Evolutionary conservation across 345 rosid species (phyloP).

Genomic region (Acer yangbiense): DNA sequence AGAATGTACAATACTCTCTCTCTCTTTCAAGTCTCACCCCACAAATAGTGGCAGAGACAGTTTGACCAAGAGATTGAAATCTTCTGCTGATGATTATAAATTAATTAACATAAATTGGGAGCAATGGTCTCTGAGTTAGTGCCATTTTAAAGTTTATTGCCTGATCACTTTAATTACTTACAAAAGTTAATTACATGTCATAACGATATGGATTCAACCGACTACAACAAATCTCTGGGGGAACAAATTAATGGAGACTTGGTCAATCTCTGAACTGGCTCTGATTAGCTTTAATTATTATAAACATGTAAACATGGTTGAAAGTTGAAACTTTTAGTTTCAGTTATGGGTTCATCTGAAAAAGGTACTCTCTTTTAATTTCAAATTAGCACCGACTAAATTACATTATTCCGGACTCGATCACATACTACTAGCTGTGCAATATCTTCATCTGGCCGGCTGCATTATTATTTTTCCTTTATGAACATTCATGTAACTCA

Average conservation of each 20-base stretch:
- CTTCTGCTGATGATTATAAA: not conserved
- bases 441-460: too few species aligned
- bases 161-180: too few species aligned
- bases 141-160: not conserved
- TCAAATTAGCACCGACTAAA: not conserved
- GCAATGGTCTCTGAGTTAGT: not conserved
- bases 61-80: not conserved
- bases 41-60: not conserved
- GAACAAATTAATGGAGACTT: too few species aligned
- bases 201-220: not conserved
- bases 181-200: too few species aligned
- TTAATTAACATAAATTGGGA: not conserved
- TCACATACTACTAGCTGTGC: too few species aligned
- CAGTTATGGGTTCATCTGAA: not conserved
- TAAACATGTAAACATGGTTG: not conserved
- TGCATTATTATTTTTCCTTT: too few species aligned
- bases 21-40: not conserved
- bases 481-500: too few species aligned
- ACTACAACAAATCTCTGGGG: too few species aligned
- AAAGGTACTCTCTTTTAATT: not conserved
- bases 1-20: not conserved
- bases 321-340: not conserved
- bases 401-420: not conserved
- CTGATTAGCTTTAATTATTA: not conserved
- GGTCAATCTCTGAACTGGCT: conserved; percentile 10